These are phyloP conservation scores for Schwanniomyces polymorphus DNA, from an alignment of 805 yeast genomes.

Conservation along the genomic window DNA sequence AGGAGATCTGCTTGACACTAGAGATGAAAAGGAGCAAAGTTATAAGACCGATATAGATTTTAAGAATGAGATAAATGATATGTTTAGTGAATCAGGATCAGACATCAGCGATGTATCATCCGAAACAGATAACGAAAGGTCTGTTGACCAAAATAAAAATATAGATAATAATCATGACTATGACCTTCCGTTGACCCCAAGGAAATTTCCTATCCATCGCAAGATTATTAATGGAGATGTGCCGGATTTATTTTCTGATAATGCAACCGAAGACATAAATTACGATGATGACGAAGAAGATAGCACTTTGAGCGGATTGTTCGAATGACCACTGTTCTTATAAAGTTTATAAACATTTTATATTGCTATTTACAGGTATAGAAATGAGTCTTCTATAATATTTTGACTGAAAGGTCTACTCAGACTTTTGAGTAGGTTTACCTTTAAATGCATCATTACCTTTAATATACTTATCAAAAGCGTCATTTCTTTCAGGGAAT, in stretches of 20 bases:
- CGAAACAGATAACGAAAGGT: not conserved
- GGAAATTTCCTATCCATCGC: not conserved
- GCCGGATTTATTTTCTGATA: not conserved
- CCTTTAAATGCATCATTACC: constrained; percentile 43
- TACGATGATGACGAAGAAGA: not conserved
- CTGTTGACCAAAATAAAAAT: too few species aligned
- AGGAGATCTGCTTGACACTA: not conserved
- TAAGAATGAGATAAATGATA: constrained; percentile 4
- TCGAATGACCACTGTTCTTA: not conserved
- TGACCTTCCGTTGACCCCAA: not conserved
- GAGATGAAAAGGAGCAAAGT: not conserved
- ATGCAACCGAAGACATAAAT: not conserved
- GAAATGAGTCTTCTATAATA: constrained; percentile 1
- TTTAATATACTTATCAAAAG: constrained; percentile 84
- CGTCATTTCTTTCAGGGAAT: constrained; percentile 77
- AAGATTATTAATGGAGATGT: not conserved
- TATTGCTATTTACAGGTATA: constrained; percentile 6
- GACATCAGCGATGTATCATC: not conserved
- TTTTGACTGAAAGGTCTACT: constrained; percentile 11
- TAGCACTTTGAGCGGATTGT: not conserved
- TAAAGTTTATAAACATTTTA: not conserved
- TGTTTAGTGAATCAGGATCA: constrained; percentile 4
- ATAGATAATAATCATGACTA: too few species aligned
- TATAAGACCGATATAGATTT: not conserved
- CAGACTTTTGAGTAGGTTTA: constrained; percentile 19